A percentile compares a stretch with the other conserved stretches of the same genome.
phyloP scores from a whole-genome alignment of 2,329 filamentous ascomycete genomes.

The Colletotrichum kahawae region DNA sequence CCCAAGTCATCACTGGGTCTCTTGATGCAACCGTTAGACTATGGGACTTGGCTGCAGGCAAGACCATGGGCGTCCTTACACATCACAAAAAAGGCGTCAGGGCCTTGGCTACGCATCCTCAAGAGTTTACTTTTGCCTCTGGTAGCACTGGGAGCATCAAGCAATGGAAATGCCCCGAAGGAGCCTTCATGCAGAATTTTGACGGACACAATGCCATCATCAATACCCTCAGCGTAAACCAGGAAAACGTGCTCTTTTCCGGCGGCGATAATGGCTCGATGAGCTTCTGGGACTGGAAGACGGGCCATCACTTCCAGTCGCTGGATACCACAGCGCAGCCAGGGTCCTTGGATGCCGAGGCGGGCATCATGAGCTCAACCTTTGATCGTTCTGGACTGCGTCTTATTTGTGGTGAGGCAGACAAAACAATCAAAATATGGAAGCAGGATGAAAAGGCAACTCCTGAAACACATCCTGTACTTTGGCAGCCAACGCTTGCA shows the following conservation, averaged over 20 bases:
- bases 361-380: slow-evolving; percentile 91
- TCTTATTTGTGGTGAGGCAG: slow-evolving; percentile 91
- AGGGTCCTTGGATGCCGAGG: slow-evolving; percentile 90
- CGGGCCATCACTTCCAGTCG: slow-evolving; percentile 88
- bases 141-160: slow-evolving; percentile 95
- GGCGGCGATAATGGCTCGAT: slow-evolving; percentile 95
- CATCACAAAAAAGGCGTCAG: slow-evolving; percentile 99
- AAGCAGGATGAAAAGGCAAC: slow-evolving; percentile 91
- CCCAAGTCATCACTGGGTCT: slow-evolving; percentile 92
- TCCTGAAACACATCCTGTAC: slow-evolving; percentile 86
- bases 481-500: slow-evolving; percentile 86
- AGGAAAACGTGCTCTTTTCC: slow-evolving; percentile 93
- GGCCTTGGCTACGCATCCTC: slow-evolving; percentile 81
- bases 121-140: slow-evolving; percentile 94
- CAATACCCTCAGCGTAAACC: slow-evolving; percentile 91
- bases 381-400: slow-evolving; percentile 90
- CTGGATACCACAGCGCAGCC: slow-evolving; percentile 93
- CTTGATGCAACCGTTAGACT: slow-evolving; percentile 89
- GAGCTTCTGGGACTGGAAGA: slow-evolving; percentile 99
- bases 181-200: slow-evolving; percentile 99
- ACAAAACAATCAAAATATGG: slow-evolving; percentile 99
- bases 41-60: slow-evolving; percentile 96
- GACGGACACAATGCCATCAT: slow-evolving; percentile 96
- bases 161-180: slow-evolving; percentile 99
- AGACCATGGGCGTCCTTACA: slow-evolving; percentile 93